A percentile compares a stretch with the other conserved stretches of the same genome.
These are phyloP conservation scores for Pichia sp. DNA, from an alignment of 1,139 yeast species.

Conservation along the genomic window DNA sequence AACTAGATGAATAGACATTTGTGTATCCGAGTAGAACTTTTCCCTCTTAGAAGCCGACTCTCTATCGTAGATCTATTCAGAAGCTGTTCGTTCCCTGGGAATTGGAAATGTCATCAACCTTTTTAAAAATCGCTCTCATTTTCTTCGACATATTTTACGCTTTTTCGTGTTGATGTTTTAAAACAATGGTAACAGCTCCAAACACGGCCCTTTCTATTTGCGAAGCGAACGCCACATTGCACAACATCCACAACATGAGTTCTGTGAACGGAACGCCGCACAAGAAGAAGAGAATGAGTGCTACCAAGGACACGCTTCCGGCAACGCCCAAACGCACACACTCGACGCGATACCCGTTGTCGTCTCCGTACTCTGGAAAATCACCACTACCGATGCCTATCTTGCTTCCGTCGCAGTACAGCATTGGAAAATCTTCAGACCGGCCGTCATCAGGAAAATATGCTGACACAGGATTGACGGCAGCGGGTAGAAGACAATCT, in stretches of 20 bases:
- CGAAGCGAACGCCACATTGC: too few relatives aligned
- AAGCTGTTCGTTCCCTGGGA: too few relatives aligned
- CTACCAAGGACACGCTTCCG: not conserved
- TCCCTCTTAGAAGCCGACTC: too few relatives aligned
- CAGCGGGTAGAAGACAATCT: not conserved
- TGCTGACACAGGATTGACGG: not conserved
- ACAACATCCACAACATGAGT: not conserved
- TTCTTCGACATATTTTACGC: not conserved
- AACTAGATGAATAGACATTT: not conserved
- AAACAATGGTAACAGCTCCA: not conserved
- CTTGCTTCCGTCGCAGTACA: slow-evolving; percentile 8
- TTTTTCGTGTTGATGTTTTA: slow-evolving; percentile 1
- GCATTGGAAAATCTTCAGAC: not conserved
- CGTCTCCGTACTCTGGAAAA: slow-evolving; percentile 19
- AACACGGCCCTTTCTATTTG: not conserved
- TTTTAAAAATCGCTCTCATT: not conserved
- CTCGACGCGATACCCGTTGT: slow-evolving; percentile 10
- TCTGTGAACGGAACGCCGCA: slow-evolving; percentile 1
- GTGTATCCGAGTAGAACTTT: too few relatives aligned
- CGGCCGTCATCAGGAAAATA: not conserved
- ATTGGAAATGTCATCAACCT: not conserved
- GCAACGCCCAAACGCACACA: slow-evolving; percentile 1
- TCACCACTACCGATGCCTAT: slow-evolving; percentile 18
- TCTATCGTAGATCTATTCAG: too few relatives aligned
- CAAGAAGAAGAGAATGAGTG: not conserved